Evolutionary conservation across 768 basidiomycete genomes (phyloP), one percentile per base, ranked within the genome.

Genomic region (Royoungia palumana): DNA sequence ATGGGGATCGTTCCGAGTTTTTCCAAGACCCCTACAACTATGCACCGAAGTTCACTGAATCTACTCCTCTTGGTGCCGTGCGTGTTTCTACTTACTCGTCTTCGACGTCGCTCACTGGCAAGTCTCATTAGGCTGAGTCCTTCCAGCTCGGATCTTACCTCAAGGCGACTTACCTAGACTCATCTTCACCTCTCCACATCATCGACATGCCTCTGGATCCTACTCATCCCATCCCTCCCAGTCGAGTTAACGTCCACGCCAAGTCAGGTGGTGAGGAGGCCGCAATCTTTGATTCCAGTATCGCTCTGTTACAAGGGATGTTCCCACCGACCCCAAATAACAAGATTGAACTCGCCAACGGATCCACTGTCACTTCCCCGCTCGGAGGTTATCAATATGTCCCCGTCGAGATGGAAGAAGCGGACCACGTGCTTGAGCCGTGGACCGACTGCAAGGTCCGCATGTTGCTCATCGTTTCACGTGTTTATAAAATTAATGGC

Each of bases 321-420:
- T 90, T 85, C 76, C 89, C 90, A 6, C 89, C 89, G 3, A 87
- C 77, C 49, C 67, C 73, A 6, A 75, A 75, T 37, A 86, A 87
- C 70, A 81, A 76, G 60, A 84, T 86, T 48, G 74, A 73, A 9
- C 81, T 94, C 20, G 89, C 90, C 8, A 89, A 94, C 60, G 86
- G 83, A 58, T 81, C 83, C 19, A 78, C 72, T 21, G 68, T 94
- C 49, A 73, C 80, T 21, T 79, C 86, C 7, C 89, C 90, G n/a
- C 77, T 93, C 22, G 81, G 82, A 8, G 87, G 88, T 1, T 94
- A 92, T 69, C 89, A 91, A 69, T 94, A 93, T 56, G 79, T 93
- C 46, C 87, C 89, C 25, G 85, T 93, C 42, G 87, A 89, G 64
- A 63, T 67, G 64, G 36, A 59, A 41, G 53, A 55, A 47, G 85